Conservation (phyloP, 495 filamentous ascomycete species). For the Aspergillus cristatus region DNA sequence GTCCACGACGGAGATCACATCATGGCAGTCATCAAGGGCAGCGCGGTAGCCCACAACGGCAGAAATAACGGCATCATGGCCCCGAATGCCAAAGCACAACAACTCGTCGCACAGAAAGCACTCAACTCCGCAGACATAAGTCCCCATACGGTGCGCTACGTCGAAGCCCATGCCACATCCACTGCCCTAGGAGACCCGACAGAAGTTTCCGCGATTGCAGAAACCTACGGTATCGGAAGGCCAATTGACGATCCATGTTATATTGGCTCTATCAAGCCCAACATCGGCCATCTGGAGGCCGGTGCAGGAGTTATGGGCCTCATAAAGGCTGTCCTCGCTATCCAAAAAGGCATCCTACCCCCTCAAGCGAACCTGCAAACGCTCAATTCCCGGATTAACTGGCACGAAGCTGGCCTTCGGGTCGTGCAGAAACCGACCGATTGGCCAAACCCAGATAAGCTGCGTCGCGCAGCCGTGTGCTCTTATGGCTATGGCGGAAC, state of each 20-base stretch:
- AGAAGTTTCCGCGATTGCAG: slow-evolving; percentile 23
- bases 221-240: slow-evolving; percentile 11
- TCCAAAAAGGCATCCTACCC: slow-evolving; percentile 39
- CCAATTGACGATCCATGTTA: slow-evolving; percentile 8
- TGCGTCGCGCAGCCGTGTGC: slow-evolving; percentile 26
- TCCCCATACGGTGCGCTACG: slow-evolving; percentile 19
- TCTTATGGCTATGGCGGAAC: slow-evolving; percentile 38
- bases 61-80: slow-evolving; percentile 29
- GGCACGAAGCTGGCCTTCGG: slow-evolving; percentile 9
- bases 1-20: slow-evolving; percentile 25
- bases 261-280: slow-evolving; percentile 39
- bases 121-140: slow-evolving; percentile 21
- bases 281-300: slow-evolving; percentile 43
- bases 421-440: slow-evolving; percentile 8
- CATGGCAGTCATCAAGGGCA: slow-evolving; percentile 23
- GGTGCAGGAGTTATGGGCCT: slow-evolving; percentile 47
- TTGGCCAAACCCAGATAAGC: slow-evolving; percentile 7
- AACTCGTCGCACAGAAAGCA: slow-evolving; percentile 16
- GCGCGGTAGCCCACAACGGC: slow-evolving; percentile 21
- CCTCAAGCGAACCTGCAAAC: slow-evolving; percentile 38
- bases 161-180: slow-evolving; percentile 38
- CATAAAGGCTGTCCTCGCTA: slow-evolving; percentile 43
- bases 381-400: slow-evolving; percentile 10
- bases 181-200: slow-evolving; percentile 35
- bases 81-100: slow-evolving; percentile 22